phyloP scores from a whole-genome alignment of 768 basidiomycete species.

The Boletus subparvulus region DNA sequence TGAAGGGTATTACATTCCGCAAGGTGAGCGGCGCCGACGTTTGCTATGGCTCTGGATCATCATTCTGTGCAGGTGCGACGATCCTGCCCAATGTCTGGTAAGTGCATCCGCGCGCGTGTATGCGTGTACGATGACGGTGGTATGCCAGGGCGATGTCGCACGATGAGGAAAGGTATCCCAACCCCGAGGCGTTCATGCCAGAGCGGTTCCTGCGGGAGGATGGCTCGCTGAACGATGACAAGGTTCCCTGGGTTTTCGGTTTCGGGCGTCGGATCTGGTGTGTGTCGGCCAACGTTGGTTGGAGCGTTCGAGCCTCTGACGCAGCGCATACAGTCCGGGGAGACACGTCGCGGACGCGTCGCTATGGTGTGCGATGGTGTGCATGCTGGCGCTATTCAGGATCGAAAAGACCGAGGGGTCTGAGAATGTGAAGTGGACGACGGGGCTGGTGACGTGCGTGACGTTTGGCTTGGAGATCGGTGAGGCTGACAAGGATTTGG shows the following conservation, averaged over 20 bases:
- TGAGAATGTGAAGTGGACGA: slow-evolving; percentile 18
- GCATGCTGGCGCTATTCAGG: slow-evolving; percentile 7
- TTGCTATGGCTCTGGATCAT: not conserved
- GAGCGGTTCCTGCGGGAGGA: too few relatives aligned
- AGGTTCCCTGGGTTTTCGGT: slow-evolving; percentile 13
- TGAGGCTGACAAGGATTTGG: not conserved
- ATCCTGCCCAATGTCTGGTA: slow-evolving; percentile 16
- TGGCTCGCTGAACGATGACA: slow-evolving; percentile 17
- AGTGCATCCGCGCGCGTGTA: not conserved
- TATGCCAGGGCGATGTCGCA: not conserved
- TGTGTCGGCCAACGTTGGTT: not conserved
- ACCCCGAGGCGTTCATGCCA: too few relatives aligned
- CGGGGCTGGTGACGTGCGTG: slow-evolving; percentile 13
- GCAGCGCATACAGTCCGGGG: slow-evolving; percentile 9
- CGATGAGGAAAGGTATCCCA: too few relatives aligned
- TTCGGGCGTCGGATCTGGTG: slow-evolving; percentile 25
- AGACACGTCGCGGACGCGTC: slow-evolving; percentile 23
- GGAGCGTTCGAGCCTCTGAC: not conserved
- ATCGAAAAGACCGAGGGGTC: slow-evolving; percentile 12
- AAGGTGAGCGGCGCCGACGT: too few relatives aligned
- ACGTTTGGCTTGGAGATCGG: too few relatives aligned
- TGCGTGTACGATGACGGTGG: not conserved
- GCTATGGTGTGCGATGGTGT: slow-evolving; percentile 10
- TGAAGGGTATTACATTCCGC: too few relatives aligned
- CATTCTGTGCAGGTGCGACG: slow-evolving; percentile 2